These are phyloP conservation scores for Pueraria montana DNA, from an alignment of 306 rosid genomes.

Conservation along the genomic window DNA sequence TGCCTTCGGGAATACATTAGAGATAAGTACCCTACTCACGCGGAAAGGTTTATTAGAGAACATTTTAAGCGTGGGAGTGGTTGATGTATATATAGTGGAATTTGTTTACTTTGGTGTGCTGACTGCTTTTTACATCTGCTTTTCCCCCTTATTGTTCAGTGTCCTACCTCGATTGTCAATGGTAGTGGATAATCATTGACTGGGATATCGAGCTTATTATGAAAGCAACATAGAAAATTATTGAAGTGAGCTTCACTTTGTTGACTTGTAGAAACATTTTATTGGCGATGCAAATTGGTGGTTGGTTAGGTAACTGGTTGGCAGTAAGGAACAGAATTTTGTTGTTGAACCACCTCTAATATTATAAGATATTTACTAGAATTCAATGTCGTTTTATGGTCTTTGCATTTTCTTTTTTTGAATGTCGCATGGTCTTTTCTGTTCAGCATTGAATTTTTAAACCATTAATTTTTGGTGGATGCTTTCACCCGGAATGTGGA, in stretches of 20 bases:
- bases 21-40: conserved; percentile 75
- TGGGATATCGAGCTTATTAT: conserved; percentile 43
- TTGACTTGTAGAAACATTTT: conserved; percentile 58
- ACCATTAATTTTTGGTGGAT: background rate
- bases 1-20: conserved; percentile 78
- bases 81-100: conserved; percentile 48
- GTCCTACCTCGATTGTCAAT: conserved; percentile 53
- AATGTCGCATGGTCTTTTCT: conserved; percentile 15
- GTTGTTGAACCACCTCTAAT: conserved; percentile 15
- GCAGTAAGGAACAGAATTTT: conserved; percentile 34
- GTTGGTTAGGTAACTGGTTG: conserved; percentile 42
- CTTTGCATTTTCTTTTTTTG: background rate
- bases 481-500: conserved; percentile 26
- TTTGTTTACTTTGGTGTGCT: conserved; percentile 38
- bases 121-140: conserved; percentile 24
- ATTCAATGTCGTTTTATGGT: background rate
- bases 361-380: conserved; percentile 9
- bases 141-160: conserved; percentile 5
- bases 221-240: conserved; percentile 52
- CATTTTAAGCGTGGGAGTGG: conserved; percentile 85
- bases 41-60: conserved; percentile 80
- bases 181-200: conserved; percentile 61
- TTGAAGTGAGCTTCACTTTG: conserved; percentile 59
- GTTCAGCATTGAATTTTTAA: background rate
- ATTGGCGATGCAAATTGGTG: conserved; percentile 45